A percentile compares a stretch with the other conserved stretches of the same genome.
Evolutionary conservation across 2,329 filamentous ascomycete genomes (phyloP).

Genomic region (Neoarthrinium moseri): DNA sequence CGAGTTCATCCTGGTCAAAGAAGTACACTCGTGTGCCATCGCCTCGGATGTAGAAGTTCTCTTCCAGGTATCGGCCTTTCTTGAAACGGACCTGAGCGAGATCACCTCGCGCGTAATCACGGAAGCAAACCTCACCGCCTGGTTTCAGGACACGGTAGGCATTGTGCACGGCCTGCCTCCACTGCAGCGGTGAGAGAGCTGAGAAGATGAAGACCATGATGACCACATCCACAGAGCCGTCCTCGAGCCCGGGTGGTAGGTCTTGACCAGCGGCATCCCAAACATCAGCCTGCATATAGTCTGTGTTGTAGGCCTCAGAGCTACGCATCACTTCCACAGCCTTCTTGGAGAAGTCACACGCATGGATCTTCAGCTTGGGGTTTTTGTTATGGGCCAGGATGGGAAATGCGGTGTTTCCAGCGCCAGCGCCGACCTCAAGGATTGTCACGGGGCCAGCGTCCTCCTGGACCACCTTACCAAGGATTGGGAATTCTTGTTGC

Average conservation of each 20-base stretch:
- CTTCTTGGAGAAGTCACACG: slow-evolving; percentile 94
- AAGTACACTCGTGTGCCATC: slow-evolving; percentile 98
- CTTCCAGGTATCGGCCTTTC: slow-evolving; percentile 88
- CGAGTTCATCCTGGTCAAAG: slow-evolving; percentile 84
- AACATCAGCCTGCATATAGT: slow-evolving; percentile 81
- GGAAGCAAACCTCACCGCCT: slow-evolving; percentile 89
- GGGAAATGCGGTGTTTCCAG: slow-evolving; percentile 95
- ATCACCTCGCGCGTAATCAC: slow-evolving; percentile 94
- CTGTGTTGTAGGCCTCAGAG: slow-evolving; percentile 72
- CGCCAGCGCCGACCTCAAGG: slow-evolving; percentile 90
- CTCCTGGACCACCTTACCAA: slow-evolving; percentile 71
- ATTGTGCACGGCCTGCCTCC: slow-evolving; percentile 79
- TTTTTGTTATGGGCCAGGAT: slow-evolving; percentile 84
- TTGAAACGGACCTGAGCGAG: slow-evolving; percentile 96
- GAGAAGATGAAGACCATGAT: slow-evolving; percentile 98
- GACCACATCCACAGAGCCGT: slow-evolving; percentile 85
- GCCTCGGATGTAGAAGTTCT: slow-evolving; percentile 96
- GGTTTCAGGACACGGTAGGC: slow-evolving; percentile 82
- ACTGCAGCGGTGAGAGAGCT: slow-evolving; percentile 80
- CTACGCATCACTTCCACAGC: slow-evolving; percentile 89
- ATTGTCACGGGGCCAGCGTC: slow-evolving; percentile 69
- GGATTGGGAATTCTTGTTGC: slow-evolving; percentile 88
- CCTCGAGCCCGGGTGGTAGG: slow-evolving; percentile 73
- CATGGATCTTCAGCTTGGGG: slow-evolving; percentile 76
- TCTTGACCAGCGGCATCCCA: slow-evolving; percentile 81